Conservation (phyloP, 305 asterid genomes). For the Fraxinus sp. region DNA sequence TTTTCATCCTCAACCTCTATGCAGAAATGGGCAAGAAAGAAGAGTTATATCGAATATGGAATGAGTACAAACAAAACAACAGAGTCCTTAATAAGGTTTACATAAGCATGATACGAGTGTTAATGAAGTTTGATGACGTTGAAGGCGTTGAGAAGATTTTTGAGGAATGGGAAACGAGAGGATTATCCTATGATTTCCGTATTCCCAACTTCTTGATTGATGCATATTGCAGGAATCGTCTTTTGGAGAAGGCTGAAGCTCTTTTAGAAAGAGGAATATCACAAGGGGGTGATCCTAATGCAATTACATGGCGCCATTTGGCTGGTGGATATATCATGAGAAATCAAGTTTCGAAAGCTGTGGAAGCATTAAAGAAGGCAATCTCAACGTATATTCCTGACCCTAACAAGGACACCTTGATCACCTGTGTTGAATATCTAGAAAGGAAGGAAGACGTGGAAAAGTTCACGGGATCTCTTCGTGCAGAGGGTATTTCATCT, state of each 20-base stretch:
- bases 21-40: constrained; percentile 56
- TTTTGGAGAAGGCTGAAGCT: constrained; percentile 57
- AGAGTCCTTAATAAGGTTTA: constrained; percentile 49
- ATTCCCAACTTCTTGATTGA: constrained; percentile 54
- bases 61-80: constrained; percentile 33
- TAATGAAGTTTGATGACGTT: constrained; percentile 47
- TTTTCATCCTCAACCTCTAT: constrained; percentile 40
- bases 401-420: constrained; percentile 40
- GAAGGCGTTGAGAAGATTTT: constrained; percentile 55
- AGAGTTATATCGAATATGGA: constrained; percentile 48
- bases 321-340: constrained; percentile 51
- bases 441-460: constrained; percentile 40
- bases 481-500: constrained; percentile 24
- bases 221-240: constrained; percentile 49
- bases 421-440: constrained; percentile 43
- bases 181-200: constrained; percentile 47
- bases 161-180: constrained; percentile 61
- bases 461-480: constrained; percentile 29
- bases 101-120: constrained; percentile 52
- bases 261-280: constrained; percentile 36
- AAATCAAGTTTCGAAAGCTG: constrained; percentile 38
- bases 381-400: constrained; percentile 34
- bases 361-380: constrained; percentile 60
- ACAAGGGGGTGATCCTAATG: constrained; percentile 51
- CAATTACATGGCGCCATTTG: constrained; percentile 55